These are phyloP conservation scores for Eragrostis nindensis DNA, from an alignment of 176 grass and related monocot species.

Conservation along the genomic window DNA sequence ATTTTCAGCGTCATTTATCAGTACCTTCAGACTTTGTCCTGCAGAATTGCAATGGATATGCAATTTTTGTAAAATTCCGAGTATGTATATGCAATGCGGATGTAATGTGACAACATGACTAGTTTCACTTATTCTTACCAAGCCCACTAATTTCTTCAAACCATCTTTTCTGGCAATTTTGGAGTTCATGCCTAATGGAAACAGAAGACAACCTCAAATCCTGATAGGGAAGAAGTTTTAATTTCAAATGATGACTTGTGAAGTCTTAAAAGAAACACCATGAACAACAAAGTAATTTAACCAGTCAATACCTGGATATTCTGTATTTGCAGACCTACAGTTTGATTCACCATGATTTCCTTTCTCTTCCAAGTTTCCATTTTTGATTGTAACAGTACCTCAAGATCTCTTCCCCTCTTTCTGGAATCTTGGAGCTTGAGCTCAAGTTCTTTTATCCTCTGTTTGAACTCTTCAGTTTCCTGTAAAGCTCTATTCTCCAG, in stretches of 20 bases:
- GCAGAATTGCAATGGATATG: slow-evolving; percentile 10
- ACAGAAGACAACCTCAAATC: slow-evolving; percentile 75
- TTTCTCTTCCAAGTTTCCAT: slow-evolving; percentile 46
- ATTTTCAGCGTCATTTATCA: slow-evolving; percentile 63
- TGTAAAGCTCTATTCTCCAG: slow-evolving; percentile 42
- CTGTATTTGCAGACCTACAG: slow-evolving; percentile 50
- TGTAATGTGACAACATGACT: slow-evolving; percentile 23
- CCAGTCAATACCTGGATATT: slow-evolving; percentile 50
- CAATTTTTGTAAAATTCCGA: no score
- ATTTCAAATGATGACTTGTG: slow-evolving; percentile 30
- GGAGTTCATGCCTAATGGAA: slow-evolving; percentile 71
- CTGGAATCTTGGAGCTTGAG: slow-evolving; percentile 50
- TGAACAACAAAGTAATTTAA: slow-evolving; percentile 1
- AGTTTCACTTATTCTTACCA: slow-evolving; percentile 41
- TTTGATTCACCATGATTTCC: slow-evolving; percentile 37
- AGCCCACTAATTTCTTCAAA: slow-evolving; percentile 60
- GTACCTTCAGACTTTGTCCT: slow-evolving; percentile 52
- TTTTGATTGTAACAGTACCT: slow-evolving; percentile 54
- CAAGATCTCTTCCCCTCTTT: slow-evolving; percentile 48
- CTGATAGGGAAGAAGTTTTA: slow-evolving; percentile 53
- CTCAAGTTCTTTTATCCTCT: slow-evolving; percentile 54
- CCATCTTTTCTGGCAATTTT: slow-evolving; percentile 60
- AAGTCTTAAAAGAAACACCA: slow-evolving; percentile 2
- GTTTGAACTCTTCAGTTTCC: slow-evolving; percentile 42
- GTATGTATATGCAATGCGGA: no score